Percentiles rank a stretch among this genome's conserved stretches.
These are phyloP conservation scores for Pyrrhoderma noxium DNA, from an alignment of 1,284 basidiomycete genomes.

Conservation along the genomic window DNA sequence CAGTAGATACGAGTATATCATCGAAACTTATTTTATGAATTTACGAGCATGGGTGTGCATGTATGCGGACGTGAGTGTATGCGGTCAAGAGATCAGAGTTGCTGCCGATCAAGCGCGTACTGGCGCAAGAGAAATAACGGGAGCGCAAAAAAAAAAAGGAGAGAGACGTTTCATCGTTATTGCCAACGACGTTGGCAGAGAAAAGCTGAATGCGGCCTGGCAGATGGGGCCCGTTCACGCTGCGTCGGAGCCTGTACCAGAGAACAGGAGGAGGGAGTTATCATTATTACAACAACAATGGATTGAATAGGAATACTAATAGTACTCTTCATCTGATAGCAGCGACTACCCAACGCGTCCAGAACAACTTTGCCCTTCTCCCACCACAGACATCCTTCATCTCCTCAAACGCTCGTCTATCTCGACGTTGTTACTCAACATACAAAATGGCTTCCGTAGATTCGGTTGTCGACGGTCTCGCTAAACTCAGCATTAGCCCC, in stretches of 20 bases:
- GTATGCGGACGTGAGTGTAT: no score
- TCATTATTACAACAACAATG: no score
- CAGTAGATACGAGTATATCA: no score
- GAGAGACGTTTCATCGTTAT: neutral
- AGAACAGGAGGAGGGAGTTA: neutral
- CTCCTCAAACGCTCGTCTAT: neutral
- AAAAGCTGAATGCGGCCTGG: conserved; percentile 12
- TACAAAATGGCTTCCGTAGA: conserved; percentile 9
- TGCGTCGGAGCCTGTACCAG: conserved; percentile 2
- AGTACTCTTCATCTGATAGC: conserved; percentile 9
- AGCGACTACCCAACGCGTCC: conserved; percentile 13
- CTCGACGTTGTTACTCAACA: conserved; percentile 14
- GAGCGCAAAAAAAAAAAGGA: no score
- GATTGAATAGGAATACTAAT: neutral
- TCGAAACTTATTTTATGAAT: no score
- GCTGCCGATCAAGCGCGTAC: no score
- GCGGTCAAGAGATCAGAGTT: no score
- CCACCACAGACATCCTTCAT: conserved; percentile 13
- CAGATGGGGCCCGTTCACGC: neutral
- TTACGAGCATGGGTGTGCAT: no score
- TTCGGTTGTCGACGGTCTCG: conserved; percentile 5
- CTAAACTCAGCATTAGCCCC: conserved; percentile 44
- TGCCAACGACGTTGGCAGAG: neutral
- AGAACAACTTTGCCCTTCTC: conserved; percentile 17
- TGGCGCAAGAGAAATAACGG: no score